Evolutionary conservation across 805 yeast species (phyloP).

Genomic region (Monosporozyma siamensis): DNA sequence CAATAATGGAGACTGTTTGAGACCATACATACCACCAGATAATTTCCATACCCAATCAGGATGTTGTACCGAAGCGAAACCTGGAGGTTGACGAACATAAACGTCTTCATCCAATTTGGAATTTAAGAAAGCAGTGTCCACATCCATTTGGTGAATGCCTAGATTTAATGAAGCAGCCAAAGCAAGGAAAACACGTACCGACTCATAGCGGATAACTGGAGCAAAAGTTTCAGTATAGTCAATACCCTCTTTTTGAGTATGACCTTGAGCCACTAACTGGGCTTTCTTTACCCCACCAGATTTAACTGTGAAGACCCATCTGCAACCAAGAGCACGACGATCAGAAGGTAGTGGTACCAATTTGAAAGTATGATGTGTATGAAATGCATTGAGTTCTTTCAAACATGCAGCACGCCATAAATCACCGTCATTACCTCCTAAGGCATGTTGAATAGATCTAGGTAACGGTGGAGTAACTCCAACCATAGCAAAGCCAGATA

Average conservation of each 20-base stretch:
- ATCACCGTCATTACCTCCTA: no score
- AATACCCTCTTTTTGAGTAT: constrained; percentile 18
- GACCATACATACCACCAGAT: constrained; percentile 11
- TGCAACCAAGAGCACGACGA: constrained; percentile 6
- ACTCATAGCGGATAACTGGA: constrained; percentile 21
- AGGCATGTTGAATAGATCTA: no score
- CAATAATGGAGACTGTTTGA: constrained; percentile 17
- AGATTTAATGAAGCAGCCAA: constrained; percentile 1
- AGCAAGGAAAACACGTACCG: constrained; percentile 8
- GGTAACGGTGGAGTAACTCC: no score
- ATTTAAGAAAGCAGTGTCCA: constrained; percentile 11
- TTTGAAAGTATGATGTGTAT: constrained; percentile 6
- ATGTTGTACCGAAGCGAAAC: no score
- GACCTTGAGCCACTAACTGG: constrained; percentile 22
- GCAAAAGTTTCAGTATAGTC: constrained; percentile 23
- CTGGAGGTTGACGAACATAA: constrained; percentile 5
- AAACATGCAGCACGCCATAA: constrained; percentile 5
- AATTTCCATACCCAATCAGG: constrained; percentile 11
- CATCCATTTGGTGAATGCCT: constrained; percentile 17
- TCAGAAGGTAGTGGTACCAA: constrained; percentile 6
- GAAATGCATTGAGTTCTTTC: constrained; percentile 5
- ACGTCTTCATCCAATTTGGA: not conserved
- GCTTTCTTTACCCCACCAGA: constrained; percentile 13
- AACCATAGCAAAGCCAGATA: no score
- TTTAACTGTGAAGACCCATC: constrained; percentile 18